Percentiles rank a stretch among this genome's conserved stretches.
Evolutionary conservation across 495 filamentous ascomycete genomes (phyloP).

Genomic region (Penicillium parvum): DNA sequence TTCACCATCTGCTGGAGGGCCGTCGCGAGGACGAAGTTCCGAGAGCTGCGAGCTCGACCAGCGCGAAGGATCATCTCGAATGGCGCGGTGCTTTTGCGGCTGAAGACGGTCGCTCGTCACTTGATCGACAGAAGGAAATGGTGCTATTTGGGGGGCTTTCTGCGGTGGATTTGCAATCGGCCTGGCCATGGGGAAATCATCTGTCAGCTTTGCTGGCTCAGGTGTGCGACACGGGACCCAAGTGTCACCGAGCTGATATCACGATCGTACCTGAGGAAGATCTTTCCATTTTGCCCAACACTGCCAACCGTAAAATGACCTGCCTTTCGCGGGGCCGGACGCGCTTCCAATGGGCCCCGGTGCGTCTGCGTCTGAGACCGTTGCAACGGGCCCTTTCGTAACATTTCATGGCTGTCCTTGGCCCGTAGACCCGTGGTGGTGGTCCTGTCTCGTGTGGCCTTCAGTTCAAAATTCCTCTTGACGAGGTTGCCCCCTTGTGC

Average conservation of each 20-base stretch:
- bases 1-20: constrained; percentile 24
- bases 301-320: constrained; percentile 91
- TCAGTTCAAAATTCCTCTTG: constrained; percentile 30
- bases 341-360: constrained; percentile 27
- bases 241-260: constrained; percentile 11
- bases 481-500: constrained; percentile 32
- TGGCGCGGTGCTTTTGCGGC: constrained; percentile 17
- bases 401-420: constrained; percentile 46
- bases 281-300: constrained; percentile 87
- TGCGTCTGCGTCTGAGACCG: constrained; percentile 33
- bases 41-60: constrained; percentile 49
- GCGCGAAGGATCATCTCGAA: constrained; percentile 30
- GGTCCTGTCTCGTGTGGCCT: constrained; percentile 29
- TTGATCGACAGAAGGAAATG: constrained; percentile 29
- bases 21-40: constrained; percentile 38
- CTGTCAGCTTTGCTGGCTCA: constrained; percentile 18
- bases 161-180: constrained; percentile 45
- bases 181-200: constrained; percentile 33
- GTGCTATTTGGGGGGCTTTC: constrained; percentile 29
- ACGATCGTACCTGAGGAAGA: constrained; percentile 80
- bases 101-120: constrained; percentile 33
- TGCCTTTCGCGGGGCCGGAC: constrained; percentile 45
- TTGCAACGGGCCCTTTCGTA: constrained; percentile 41
- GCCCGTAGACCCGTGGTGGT: constrained; percentile 35
- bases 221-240: constrained; percentile 18